Base-by-base conservation (phyloP, 2,329 filamentous ascomycete genomes). In the Penicillium psychrosexuale region DNA sequence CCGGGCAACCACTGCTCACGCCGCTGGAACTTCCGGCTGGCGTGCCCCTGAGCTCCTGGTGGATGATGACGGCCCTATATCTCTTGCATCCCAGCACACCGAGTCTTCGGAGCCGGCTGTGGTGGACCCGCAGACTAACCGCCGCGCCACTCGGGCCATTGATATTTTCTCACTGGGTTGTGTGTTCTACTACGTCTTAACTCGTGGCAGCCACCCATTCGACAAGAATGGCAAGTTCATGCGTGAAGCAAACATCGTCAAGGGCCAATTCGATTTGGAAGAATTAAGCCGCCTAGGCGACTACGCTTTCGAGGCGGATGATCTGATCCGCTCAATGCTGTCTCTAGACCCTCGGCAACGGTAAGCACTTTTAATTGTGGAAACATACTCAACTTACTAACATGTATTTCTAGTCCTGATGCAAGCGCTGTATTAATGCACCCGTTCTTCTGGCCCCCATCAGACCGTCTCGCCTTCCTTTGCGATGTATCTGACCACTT, bases 101-200 rank as follows among this genome's bases (percentile, higher is more conserved):
- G 76, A 75, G 62, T 75, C 76, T 2, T 79, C 76, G 3, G 77
- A 80, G 57, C 77, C 77, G 2, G 74, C 77, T 12, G 82, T 84
- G 17, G 77, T 84, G 19, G 71, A 82, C 78, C 75, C 80, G 67
- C 62, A 80, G 47, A 80, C 78, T 5, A 85, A 84, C 62, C 87
- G 91, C 56, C 89, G 94, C 48, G 93, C 95, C 7, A 99, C 96
- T 43, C 88, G 94, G 43, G 90, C 94, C 8, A 97, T 97, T 58
- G 94, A 99, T 69, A 96, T 99, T 27, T 99, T 99, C 77, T 96
- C 92, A 0, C 82, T 99, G 34, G 94, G 94, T 1, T 88, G 96
- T 50, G 91, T 99, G n/a, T 99, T 97, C 78, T 97, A 92, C 77
- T 99, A 97, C 71, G 92, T 97, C n/a, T 81, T 99, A 56, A 97